phyloP scores from a whole-genome alignment of 129 eudicot genomes.

The Glebionis coronaria region DNA sequence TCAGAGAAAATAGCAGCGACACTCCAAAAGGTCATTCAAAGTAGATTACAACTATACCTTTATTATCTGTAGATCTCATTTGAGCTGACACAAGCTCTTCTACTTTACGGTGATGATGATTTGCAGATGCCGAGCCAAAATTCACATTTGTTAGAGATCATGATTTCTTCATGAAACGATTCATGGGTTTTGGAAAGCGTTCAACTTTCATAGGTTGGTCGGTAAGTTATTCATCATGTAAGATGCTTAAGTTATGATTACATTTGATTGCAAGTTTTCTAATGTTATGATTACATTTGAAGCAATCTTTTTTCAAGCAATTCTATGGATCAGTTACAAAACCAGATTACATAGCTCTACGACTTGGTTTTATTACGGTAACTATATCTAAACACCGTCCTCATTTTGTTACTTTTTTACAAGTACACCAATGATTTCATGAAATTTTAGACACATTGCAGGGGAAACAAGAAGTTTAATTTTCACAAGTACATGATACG shows the following conservation, averaged over 20 bases:
- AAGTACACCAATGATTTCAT: slow-evolving; percentile 9
- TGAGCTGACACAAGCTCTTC: slow-evolving; percentile 2
- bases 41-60: not conserved
- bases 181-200: slow-evolving; percentile 67
- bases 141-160: slow-evolving; percentile 66
- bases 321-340: slow-evolving; percentile 85
- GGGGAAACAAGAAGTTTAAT: slow-evolving; percentile 73
- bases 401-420: not conserved
- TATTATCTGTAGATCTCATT: not conserved
- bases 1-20: slow-evolving; percentile 45
- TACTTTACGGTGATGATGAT: slow-evolving; percentile 7
- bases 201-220: slow-evolving; percentile 63
- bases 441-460: slow-evolving; percentile 77
- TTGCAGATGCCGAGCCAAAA: slow-evolving; percentile 50
- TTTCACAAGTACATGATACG: slow-evolving; percentile 98
- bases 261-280: not conserved
- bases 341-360: slow-evolving; percentile 73
- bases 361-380: slow-evolving; percentile 83
- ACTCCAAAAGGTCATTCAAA: slow-evolving; percentile 22
- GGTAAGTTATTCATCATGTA: slow-evolving; percentile 50
- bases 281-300: slow-evolving; percentile 42
- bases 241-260: not conserved
- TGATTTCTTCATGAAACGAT: slow-evolving; percentile 76
- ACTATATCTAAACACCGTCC: slow-evolving; percentile 4
- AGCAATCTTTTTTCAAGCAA: slow-evolving; percentile 85